These are phyloP conservation scores for Penicillium cataractarum DNA, from an alignment of 495 filamentous ascomycete species.

Conservation along the genomic window DNA sequence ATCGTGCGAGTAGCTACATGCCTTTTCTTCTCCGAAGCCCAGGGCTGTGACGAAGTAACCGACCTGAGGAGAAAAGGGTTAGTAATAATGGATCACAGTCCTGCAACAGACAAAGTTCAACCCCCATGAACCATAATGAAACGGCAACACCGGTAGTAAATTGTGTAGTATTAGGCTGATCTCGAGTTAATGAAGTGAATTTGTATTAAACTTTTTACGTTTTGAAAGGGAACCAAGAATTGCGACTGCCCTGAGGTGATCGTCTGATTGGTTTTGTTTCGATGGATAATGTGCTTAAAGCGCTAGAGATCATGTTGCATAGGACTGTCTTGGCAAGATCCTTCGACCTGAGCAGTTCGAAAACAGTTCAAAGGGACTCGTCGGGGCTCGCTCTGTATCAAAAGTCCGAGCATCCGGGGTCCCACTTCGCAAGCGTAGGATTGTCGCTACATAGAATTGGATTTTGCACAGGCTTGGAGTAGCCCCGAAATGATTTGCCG, in stretches of 20 bases:
- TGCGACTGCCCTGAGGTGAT: not conserved
- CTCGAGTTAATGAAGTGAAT: not conserved
- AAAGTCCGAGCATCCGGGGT: conserved; percentile 2
- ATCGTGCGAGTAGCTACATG: no score
- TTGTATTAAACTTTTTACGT: not conserved
- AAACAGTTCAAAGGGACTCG: not conserved
- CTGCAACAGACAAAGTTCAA: not conserved
- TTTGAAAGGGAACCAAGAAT: not conserved
- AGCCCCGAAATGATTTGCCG: not conserved
- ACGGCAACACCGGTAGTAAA: not conserved
- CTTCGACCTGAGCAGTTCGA: not conserved
- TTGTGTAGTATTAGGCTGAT: not conserved
- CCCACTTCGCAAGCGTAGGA: not conserved
- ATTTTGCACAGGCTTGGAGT: not conserved
- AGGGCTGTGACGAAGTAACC: no score
- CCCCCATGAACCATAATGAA: not conserved
- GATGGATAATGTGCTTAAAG: not conserved
- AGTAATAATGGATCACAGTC: not conserved
- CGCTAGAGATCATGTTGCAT: not conserved
- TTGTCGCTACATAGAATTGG: not conserved
- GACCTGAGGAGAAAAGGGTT: no score
- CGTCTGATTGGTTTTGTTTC: not conserved
- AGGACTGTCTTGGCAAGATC: not conserved
- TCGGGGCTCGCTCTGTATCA: not conserved
- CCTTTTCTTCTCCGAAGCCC: no score